Percentiles rank a stretch among this genome's conserved stretches.
phyloP scores from a whole-genome alignment of 257 asterid species.

The Rubia yunnanensis region DNA sequence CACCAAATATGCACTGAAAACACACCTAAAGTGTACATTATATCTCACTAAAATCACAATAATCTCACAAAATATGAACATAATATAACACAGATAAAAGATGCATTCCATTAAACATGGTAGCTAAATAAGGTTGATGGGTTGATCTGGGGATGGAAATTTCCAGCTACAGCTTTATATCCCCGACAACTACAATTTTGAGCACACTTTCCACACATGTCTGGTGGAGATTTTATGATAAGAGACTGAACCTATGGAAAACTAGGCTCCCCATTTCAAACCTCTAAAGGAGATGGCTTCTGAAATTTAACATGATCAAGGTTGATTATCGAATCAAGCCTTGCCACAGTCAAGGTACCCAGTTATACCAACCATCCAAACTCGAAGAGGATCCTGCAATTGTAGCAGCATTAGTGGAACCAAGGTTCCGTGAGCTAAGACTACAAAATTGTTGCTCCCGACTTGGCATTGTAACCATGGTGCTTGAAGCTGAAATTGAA shows the following conservation, averaged over 20 bases:
- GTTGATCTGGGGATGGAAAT: too few species aligned
- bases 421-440: conserved; percentile 71
- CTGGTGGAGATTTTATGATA: conserved; percentile 68
- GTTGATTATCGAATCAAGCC: conserved; percentile 47
- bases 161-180: too few species aligned
- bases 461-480: conserved; percentile 44
- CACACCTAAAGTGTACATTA: too few species aligned
- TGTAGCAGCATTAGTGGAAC: conserved; percentile 37
- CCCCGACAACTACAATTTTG: too few species aligned
- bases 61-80: too few species aligned
- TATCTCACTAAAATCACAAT: too few species aligned
- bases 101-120: too few species aligned
- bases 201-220: too few species aligned
- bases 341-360: conserved; percentile 44
- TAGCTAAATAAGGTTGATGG: too few species aligned
- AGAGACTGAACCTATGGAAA: conserved; percentile 83
- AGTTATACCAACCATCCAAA: conserved; percentile 42
- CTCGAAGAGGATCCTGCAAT: conserved; percentile 44
- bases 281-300: conserved; percentile 62
- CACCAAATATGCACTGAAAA: too few species aligned
- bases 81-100: too few species aligned
- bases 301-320: conserved; percentile 36
- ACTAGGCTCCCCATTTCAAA: conserved; percentile 68
- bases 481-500: conserved; percentile 63
- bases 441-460: conserved; percentile 47